phyloP scores from a whole-genome alignment of 176 grass and related monocot species.

The Panicum miliaceum region DNA sequence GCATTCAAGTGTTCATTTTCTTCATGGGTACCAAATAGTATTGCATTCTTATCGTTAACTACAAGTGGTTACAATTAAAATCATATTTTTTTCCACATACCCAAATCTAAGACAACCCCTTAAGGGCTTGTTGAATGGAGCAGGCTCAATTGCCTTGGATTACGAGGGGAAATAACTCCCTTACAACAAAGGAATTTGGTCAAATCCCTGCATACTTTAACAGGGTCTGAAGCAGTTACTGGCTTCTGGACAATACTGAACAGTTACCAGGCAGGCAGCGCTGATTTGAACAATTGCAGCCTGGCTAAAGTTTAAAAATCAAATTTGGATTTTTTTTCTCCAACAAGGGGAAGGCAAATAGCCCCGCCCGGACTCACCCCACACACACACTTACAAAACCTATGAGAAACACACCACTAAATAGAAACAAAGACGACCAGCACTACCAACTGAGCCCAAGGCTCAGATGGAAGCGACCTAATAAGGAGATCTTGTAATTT shows the following conservation, averaged over 20 bases:
- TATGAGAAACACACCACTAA: too few relatives aligned
- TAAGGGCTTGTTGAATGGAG: not conserved
- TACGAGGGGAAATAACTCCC: not conserved
- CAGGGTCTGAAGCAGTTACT: not conserved
- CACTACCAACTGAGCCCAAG: too few relatives aligned
- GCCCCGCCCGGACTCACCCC: too few relatives aligned
- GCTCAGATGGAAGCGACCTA: too few relatives aligned
- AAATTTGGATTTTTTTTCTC: not conserved
- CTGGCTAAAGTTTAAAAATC: not conserved
- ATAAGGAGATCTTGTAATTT: too few relatives aligned
- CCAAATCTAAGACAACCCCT: not conserved
- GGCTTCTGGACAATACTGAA: not conserved
- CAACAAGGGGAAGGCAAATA: too few relatives aligned
- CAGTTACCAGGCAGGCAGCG: not conserved
- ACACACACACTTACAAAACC: too few relatives aligned
- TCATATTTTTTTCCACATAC: not conserved
- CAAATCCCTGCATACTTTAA: not conserved
- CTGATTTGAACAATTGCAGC: not conserved
- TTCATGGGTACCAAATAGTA: not conserved
- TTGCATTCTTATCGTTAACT: not conserved
- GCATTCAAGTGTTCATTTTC: not conserved
- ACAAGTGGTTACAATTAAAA: not conserved
- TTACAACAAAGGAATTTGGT: not conserved
- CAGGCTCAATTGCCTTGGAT: not conserved
- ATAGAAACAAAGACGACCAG: too few relatives aligned